These are phyloP conservation scores for Schizopora paradoxa DNA, from an alignment of 1,284 basidiomycete genomes.

Conservation along the genomic window DNA sequence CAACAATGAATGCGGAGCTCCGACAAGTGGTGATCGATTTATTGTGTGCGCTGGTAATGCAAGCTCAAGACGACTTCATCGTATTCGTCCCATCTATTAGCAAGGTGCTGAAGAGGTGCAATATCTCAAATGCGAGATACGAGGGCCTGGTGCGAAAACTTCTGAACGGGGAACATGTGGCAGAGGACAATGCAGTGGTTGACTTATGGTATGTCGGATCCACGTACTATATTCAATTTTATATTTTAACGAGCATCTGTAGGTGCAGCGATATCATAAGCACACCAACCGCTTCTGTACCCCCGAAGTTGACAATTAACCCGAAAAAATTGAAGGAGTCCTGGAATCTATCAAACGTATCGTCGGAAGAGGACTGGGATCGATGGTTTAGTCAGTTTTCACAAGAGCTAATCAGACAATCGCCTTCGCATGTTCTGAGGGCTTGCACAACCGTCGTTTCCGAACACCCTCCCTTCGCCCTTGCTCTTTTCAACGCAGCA, in stretches of 20 bases:
- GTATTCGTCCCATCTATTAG: conserved; percentile 97
- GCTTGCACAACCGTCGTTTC: conserved; percentile 95
- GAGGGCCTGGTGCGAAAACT: conserved; percentile 87
- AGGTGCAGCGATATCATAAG: conserved; percentile 56
- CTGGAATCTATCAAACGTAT: conserved; percentile 86
- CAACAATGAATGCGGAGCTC: conserved; percentile 72
- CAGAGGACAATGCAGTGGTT: conserved; percentile 62
- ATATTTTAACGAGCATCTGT: conserved; percentile 11
- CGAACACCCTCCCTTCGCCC: conserved; percentile 86
- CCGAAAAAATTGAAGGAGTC: conserved; percentile 97
- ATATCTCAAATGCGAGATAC: conserved; percentile 80
- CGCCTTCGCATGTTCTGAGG: conserved; percentile 93
- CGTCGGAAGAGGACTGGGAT: conserved; percentile 86
- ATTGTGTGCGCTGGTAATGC: conserved; percentile 85
- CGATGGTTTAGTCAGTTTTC: conserved; percentile 95
- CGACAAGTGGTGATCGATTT: conserved; percentile 90
- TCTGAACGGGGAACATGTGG: conserved; percentile 89
- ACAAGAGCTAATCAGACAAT: conserved; percentile 97
- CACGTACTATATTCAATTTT: neutral
- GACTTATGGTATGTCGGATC: conserved; percentile 49
- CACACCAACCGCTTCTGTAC: conserved; percentile 65
- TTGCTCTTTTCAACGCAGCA: conserved; percentile 96
- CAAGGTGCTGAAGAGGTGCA: conserved; percentile 74
- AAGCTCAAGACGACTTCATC: conserved; percentile 94
- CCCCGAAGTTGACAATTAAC: conserved; percentile 89